phyloP scores from a whole-genome alignment of 2,329 filamentous ascomycete genomes.

The Colletotrichum graminicola region DNA sequence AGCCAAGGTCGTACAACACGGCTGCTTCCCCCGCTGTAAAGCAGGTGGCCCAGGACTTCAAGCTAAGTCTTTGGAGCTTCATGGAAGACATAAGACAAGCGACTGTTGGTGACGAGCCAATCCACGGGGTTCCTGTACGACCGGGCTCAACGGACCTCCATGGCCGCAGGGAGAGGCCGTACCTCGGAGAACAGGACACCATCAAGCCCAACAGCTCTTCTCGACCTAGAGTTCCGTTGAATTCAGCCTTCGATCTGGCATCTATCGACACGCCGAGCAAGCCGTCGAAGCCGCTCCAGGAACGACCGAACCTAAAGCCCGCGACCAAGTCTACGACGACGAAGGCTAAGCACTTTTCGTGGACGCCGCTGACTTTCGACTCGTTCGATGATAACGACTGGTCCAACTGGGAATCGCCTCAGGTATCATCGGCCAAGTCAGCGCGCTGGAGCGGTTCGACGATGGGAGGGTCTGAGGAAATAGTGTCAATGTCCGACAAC shows the following conservation, averaged over 20 bases:
- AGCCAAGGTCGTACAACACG: conserved; percentile 63
- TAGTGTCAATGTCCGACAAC: conserved; percentile 61
- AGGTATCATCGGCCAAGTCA: conserved; percentile 63
- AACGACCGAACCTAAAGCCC: conserved; percentile 49
- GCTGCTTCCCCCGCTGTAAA: conserved; percentile 63
- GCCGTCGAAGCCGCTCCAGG: conserved; percentile 45
- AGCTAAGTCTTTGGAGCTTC: conserved; percentile 91
- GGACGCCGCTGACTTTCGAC: conserved; percentile 69
- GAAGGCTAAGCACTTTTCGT: conserved; percentile 69
- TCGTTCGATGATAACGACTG: conserved; percentile 72
- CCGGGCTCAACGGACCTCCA: conserved; percentile 27
- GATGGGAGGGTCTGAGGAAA: conserved; percentile 58
- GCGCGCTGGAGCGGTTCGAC: conserved; percentile 75
- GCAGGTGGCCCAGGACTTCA: conserved; percentile 90
- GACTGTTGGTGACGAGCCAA: conserved; percentile 92
- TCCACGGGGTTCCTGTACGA: conserved; percentile 63
- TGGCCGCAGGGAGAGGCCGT: conserved; percentile 32
- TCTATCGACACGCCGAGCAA: conserved; percentile 50
- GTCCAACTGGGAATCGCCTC: conserved; percentile 72
- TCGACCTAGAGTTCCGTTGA: conserved; percentile 54
- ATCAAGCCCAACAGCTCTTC: conserved; percentile 58
- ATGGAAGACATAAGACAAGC: conserved; percentile 95
- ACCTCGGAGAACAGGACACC: conserved; percentile 58
- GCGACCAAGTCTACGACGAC: conserved; percentile 52
- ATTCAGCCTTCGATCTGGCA: conserved; percentile 56